phyloP scores from a whole-genome alignment of 176 grass and related monocot species.

The Musa beccarii region DNA sequence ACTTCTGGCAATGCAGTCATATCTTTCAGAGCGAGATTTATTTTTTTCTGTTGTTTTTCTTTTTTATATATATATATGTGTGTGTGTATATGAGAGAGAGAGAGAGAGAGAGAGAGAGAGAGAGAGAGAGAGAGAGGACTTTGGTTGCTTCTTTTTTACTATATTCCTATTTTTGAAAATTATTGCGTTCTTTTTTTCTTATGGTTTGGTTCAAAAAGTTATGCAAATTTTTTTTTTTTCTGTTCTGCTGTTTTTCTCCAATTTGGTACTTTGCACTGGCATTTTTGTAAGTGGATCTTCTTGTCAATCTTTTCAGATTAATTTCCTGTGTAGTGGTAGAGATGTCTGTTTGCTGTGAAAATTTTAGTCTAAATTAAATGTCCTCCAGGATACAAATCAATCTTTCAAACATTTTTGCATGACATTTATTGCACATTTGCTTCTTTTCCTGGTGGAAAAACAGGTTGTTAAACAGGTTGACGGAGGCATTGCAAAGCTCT shows the following conservation, averaged over 20 bases:
- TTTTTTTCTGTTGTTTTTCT: too few relatives aligned
- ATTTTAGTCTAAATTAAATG: not conserved
- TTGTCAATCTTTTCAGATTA: too few relatives aligned
- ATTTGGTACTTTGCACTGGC: not conserved
- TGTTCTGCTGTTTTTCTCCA: not conserved
- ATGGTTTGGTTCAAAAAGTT: not conserved
- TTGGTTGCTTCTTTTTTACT: not conserved
- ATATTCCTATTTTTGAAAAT: not conserved
- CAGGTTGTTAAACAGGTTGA: slow-evolving; percentile 46
- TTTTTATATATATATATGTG: too few relatives aligned
- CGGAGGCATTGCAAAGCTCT: slow-evolving; percentile 43
- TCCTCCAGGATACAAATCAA: not conserved
- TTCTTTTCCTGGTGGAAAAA: not conserved
- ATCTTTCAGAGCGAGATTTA: too few relatives aligned
- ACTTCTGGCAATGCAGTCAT: too few relatives aligned
- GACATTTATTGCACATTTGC: slow-evolving; percentile 1
- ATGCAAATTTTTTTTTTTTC: not conserved
- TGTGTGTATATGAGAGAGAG: too few relatives aligned
- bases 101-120: too few relatives aligned
- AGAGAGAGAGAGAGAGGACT: too few relatives aligned
- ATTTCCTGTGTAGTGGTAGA: too few relatives aligned
- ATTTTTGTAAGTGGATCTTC: too few relatives aligned
- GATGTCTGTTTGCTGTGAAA: too few relatives aligned
- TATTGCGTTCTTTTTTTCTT: not conserved
- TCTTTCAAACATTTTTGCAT: too few relatives aligned